Percentiles rank a stretch among this genome's conserved stretches.
Conservation (phyloP, 805 yeast genomes). For the Kregervanrija pseudodelftensis region DNA sequence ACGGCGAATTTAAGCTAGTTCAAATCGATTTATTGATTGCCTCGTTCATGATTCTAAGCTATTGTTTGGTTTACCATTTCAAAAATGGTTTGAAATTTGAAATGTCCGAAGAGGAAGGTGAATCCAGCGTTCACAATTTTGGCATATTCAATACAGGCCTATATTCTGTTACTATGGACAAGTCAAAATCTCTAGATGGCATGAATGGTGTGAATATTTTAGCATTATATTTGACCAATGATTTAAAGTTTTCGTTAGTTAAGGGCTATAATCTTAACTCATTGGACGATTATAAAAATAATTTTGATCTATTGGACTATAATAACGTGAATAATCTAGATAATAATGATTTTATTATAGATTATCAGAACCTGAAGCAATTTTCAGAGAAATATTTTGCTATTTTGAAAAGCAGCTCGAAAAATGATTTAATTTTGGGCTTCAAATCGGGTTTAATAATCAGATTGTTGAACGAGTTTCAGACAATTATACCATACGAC, state of each 20-base stretch:
- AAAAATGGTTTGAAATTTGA: conserved; percentile 5
- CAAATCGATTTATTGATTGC: conserved; percentile 1
- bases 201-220: conserved; percentile 1
- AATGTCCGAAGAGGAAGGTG: conserved; percentile 2
- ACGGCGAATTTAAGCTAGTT: neutral
- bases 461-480: conserved; percentile 7
- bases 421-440: conserved; percentile 1
- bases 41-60: conserved; percentile 4
- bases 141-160: conserved; percentile 10
- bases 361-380: conserved; percentile 8
- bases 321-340: neutral
- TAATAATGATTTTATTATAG: neutral
- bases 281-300: conserved; percentile 4
- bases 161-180: conserved; percentile 7
- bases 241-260: conserved; percentile 4
- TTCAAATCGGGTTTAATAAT: conserved; percentile 7
- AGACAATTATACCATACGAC: conserved; percentile 9
- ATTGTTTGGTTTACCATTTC: conserved; percentile 9
- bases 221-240: conserved; percentile 1
- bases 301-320: conserved; percentile 2
- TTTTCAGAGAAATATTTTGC: conserved; percentile 3
- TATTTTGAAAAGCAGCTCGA: neutral
- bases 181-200: neutral
- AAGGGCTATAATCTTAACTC: neutral
- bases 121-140: conserved; percentile 3